Base-by-base conservation (phyloP, 2,329 filamentous ascomycete genomes). In the Fusarium poae region DNA sequence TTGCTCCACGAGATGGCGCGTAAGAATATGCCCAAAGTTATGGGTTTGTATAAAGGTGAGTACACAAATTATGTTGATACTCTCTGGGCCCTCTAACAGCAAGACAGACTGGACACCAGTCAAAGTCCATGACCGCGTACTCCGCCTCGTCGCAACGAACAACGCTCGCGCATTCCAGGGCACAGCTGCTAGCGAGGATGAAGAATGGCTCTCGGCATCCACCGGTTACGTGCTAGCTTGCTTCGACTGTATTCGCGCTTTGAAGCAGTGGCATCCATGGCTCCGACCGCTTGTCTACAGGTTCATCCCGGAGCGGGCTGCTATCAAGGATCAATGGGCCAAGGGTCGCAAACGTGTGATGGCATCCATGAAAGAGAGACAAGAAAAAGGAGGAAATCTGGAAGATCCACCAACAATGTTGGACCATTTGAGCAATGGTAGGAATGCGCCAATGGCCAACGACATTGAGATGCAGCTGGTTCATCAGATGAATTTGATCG, bases 401-500 rank as follows among this genome's bases (percentile, higher is more conserved):
- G 62, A 65, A 3, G 34, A 65, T 1, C 62, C 61, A 0, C 53
- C 62, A 0, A 52, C 62, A 0, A 65, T 65, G 62, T 2, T 65
- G 25, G 62, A 65, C 0, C 62, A 65, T 40, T 3, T 65, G 2
- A 65, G 62, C 2, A 59, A 58, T 5, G 61, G 62, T 1, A n/a
- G 9, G 8, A 65, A 65, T 18, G 42, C 60, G 2, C 29, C 12
- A 2, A 45, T 65, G 4, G 54, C 16, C 3, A 23, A 65, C 1
- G 62, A 66, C 13, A 21, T 66, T 0, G 63, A 66, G 5, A 29
- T 30, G 30, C 63, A 66, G 9, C 12, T 66, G 2, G 12, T 62
- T 3, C 56, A 66, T 15, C 63, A 66, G 4, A 62, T 66, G 62
- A 66, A 57, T 0, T 9, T 66, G 4, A 66, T 66, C 15, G 63